phyloP scores from a whole-genome alignment of 2,329 filamentous ascomycete species.

The Chaetomium strumarium region DNA sequence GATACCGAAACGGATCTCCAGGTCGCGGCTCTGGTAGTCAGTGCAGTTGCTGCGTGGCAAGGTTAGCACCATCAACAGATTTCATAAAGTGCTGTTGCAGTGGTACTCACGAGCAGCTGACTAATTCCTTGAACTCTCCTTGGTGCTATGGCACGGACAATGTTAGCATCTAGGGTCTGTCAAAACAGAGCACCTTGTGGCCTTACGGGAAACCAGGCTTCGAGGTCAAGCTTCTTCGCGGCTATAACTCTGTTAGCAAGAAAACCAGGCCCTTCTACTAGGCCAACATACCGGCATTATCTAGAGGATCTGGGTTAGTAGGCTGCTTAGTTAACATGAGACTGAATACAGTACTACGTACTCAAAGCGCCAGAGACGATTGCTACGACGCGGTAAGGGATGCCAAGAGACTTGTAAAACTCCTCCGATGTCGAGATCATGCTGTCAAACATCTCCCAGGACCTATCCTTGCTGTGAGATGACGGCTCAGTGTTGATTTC shows the following conservation, averaged over 20 bases:
- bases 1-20: slow-evolving; percentile 85
- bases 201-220: slow-evolving; percentile 84
- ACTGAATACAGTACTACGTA: slow-evolving; percentile 3
- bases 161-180: background rate
- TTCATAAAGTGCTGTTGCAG: background rate
- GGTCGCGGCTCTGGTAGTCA: slow-evolving; percentile 89
- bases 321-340: background rate
- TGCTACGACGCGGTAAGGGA: slow-evolving; percentile 86
- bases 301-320: slow-evolving; percentile 7
- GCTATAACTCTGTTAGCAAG: slow-evolving; percentile 21
- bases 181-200: background rate
- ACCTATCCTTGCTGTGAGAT: slow-evolving; percentile 58
- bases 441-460: slow-evolving; percentile 86
- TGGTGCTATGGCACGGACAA: slow-evolving; percentile 47
- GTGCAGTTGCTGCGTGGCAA: slow-evolving; percentile 64
- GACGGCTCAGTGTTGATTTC: background rate
- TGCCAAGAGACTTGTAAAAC: slow-evolving; percentile 83
- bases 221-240: slow-evolving; percentile 90
- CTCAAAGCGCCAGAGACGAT: slow-evolving; percentile 94
- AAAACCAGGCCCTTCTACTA: background rate
- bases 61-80: background rate
- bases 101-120: slow-evolving; percentile 64
- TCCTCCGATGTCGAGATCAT: slow-evolving; percentile 92
- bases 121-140: slow-evolving; percentile 96
- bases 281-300: slow-evolving; percentile 54